A percentile compares a stretch with the other conserved stretches of the same genome.
These are phyloP conservation scores for Nannochloropsis oceanica DNA, from an alignment of 108 stramenopile species.

Conservation along the genomic window DNA sequence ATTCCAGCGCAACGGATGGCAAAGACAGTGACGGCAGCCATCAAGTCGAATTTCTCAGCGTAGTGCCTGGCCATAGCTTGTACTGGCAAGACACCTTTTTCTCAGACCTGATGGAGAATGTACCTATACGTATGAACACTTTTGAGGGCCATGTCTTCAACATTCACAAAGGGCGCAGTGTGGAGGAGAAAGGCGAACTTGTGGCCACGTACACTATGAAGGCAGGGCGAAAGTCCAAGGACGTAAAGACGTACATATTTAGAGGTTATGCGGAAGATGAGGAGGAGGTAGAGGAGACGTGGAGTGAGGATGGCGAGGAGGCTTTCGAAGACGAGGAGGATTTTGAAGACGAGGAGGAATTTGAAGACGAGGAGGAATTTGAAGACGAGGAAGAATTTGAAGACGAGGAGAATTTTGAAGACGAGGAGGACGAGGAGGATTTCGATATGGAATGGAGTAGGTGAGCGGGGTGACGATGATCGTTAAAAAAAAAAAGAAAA, in stretches of 20 bases:
- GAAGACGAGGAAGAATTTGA: no score
- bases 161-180: background rate
- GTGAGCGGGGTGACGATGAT: no score
- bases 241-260: background rate
- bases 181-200: background rate
- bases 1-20: background rate
- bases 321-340: no score
- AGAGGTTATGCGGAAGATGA: background rate
- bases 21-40: background rate
- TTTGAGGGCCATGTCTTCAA: background rate
- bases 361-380: no score
- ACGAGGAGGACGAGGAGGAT: no score
- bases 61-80: background rate
- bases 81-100: background rate
- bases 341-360: no score
- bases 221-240: background rate
- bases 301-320: background rate
- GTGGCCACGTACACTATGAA: background rate
- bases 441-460: no score
- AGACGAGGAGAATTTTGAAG: no score
- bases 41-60: background rate
- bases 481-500: no score
- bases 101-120: background rate
- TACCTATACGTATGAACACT: background rate
- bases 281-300: background rate